Percentiles rank a stretch among this genome's conserved stretches.
Conservation (phyloP, 495 filamentous ascomycete genomes). For the Cercophora samala region DNA sequence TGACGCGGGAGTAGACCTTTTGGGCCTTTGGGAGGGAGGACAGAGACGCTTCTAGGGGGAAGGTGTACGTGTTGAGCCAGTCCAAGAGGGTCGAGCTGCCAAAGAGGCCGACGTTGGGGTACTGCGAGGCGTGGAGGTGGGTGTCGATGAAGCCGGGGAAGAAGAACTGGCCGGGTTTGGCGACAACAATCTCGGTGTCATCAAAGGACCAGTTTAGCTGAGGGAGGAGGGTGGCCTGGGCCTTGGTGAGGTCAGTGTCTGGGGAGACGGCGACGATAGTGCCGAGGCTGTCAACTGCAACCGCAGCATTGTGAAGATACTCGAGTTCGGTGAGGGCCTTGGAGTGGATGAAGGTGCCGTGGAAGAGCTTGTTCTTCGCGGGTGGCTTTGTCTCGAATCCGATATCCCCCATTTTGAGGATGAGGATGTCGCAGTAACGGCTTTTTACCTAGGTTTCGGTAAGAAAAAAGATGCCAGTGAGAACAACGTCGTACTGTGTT, state of each 20-base stretch:
- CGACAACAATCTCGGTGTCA: neutral
- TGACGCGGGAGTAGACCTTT: constrained; percentile 68
- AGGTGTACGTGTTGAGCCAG: constrained; percentile 95
- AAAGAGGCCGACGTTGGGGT: constrained; percentile 89
- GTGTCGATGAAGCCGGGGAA: constrained; percentile 96
- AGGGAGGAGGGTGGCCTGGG: constrained; percentile 25
- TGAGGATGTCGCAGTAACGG: too few relatives aligned
- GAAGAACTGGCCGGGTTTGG: constrained; percentile 62
- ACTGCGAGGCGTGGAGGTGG: constrained; percentile 91
- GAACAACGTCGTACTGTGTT: neutral
- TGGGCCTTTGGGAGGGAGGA: constrained; percentile 44
- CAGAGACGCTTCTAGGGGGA: constrained; percentile 80
- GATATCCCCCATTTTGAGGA: constrained; percentile 1
- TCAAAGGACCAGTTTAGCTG: constrained; percentile 37
- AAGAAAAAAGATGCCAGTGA: neutral
- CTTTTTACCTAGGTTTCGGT: neutral
- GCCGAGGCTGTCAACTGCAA: constrained; percentile 65
- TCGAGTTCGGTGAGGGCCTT: constrained; percentile 54
- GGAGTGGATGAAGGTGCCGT: constrained; percentile 60
- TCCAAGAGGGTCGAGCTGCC: constrained; percentile 83
- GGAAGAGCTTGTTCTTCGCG: constrained; percentile 35
- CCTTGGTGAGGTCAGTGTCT: constrained; percentile 27
- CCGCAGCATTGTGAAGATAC: constrained; percentile 54
- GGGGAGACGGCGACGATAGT: constrained; percentile 58
- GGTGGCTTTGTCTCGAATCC: neutral